These are phyloP conservation scores for Blepharisma stoltei DNA, from an alignment of 73 alveolate species.

Conservation along the genomic window DNA sequence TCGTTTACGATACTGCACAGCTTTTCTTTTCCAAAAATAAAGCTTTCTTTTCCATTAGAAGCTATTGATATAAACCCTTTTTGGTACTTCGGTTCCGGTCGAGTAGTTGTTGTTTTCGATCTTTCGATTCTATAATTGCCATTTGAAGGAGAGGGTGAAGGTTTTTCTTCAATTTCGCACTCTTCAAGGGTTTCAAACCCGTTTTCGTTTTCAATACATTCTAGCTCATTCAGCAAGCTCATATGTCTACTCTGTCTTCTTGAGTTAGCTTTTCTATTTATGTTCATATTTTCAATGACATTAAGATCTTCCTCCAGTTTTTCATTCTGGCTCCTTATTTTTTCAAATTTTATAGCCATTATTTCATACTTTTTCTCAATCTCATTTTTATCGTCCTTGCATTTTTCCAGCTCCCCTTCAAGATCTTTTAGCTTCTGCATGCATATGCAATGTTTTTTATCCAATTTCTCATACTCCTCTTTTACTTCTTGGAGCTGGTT, in stretches of 20 bases:
- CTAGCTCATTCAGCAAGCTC: not conserved
- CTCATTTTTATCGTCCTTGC: not conserved
- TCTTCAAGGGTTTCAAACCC: not conserved
- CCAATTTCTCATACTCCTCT: not conserved
- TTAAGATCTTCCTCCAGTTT: slow-evolving; percentile 13
- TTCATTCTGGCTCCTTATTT: not conserved
- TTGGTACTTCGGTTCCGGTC: too few species aligned
- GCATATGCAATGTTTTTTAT: not conserved
- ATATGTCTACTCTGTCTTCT: not conserved
- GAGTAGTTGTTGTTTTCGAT: too few species aligned
- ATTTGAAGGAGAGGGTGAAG: too few species aligned
- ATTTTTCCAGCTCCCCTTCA: not conserved
- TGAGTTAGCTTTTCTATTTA: not conserved
- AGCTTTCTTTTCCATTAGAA: too few species aligned
- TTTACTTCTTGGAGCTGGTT: not conserved
- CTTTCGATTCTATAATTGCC: too few species aligned
- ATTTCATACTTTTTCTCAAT: not conserved
- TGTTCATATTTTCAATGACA: not conserved
- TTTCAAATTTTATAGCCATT: not conserved
- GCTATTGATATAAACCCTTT: too few species aligned
- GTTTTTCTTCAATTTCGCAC: too few species aligned
- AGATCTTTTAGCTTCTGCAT: not conserved
- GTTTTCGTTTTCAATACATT: not conserved
- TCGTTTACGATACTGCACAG: too few species aligned
- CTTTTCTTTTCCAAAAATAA: too few species aligned